Base-by-base conservation (phyloP, 352 stramenopile species). In the Pythium myriotylum region DNA sequence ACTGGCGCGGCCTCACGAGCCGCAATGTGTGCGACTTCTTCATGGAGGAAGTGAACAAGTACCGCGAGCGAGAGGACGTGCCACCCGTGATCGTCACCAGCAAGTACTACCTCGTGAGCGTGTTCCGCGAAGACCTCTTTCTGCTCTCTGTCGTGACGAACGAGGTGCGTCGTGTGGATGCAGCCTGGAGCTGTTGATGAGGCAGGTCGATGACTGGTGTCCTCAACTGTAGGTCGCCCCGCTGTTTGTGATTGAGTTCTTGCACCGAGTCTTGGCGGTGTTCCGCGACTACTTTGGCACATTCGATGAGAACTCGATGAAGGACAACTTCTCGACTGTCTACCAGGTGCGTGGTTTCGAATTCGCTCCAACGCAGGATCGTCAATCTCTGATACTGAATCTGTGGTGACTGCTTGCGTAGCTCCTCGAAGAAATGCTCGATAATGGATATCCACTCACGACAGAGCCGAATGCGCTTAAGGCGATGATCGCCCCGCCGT, bases 391-490 rank as follows among this genome's bases (percentile, higher is more conserved):
- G n/a, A n/a, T n/a, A n/a, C n/a, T n/a, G n/a, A n/a, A n/a, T n/a
- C n/a, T n/a, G n/a, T n/a, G n/a, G n/a, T n/a, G n/a, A n/a, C n/a
- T 45, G 20, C 17, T 42, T 29, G 8, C 45, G 46, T 62, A 96
- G 73, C 67, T 97, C n/a, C 72, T 98, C 26, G 90, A 98, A 58
- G 92, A 98, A 77, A 99, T 99, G 96, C 87, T 99, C 14, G 97
- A 99, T 74, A 97, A 99, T 67, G 97, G 97, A 12, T 98, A 98
- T 72, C 96, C 97, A 3, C 63, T 99, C 19, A 99, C 94, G 2
- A 99, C 96, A 0, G 97, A 99, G 80, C 95, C 95, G 2, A 99
- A 99, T 66, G 94, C 95, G 12, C 77, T 99, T 7, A 98, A 98
- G 57, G 92, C 93, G 33, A 98, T 99, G 90, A 98, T 99, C 59